Evolutionary conservation across 805 yeast genomes (phyloP).

Genomic region (Pachysolen tannophilus): DNA sequence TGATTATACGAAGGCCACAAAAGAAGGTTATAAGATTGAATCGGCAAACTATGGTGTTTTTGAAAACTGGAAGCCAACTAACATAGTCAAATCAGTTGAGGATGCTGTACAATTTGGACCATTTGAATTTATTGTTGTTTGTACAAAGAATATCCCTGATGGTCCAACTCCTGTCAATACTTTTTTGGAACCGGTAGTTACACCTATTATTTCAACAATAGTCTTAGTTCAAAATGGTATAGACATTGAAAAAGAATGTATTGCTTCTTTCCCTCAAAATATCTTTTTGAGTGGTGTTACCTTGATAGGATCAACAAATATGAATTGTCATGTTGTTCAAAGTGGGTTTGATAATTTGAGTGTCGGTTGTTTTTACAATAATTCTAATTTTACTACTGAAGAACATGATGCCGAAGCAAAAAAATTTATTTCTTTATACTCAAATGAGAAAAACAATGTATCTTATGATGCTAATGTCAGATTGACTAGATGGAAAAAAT

Average conservation of each 20-base stretch:
- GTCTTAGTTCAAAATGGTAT: conserved; percentile 32
- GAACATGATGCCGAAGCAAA: conserved; percentile 16
- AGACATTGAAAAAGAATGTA: conserved; percentile 28
- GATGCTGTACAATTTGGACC: conserved; percentile 30
- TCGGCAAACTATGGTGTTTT: conserved; percentile 54
- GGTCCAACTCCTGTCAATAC: conserved; percentile 18
- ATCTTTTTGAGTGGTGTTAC: conserved; percentile 29
- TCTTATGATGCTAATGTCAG: conserved; percentile 23
- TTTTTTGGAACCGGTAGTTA: conserved; percentile 29
- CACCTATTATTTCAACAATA: conserved; percentile 18
- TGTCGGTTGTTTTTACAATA: conserved; percentile 25
- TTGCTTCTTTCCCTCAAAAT: conserved; percentile 23
- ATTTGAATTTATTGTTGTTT: conserved; percentile 50
- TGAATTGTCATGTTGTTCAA: conserved; percentile 19
- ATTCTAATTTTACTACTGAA: conserved; percentile 16
- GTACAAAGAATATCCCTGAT: conserved; percentile 60
- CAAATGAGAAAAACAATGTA: conserved; percentile 16
- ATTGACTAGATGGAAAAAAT: conserved; percentile 32
- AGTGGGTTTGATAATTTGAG: conserved; percentile 23
- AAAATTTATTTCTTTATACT: conserved; percentile 21
- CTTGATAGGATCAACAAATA: conserved; percentile 22
- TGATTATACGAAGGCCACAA: conserved; percentile 43
- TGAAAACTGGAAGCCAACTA: conserved; percentile 47
- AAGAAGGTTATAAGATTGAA: conserved; percentile 48
- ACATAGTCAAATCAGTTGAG: conserved; percentile 29